Evolutionary conservation across 257 asterid species (phyloP), one percentile per base, ranked within the genome.

Genomic region (Henckelia pumila): DNA sequence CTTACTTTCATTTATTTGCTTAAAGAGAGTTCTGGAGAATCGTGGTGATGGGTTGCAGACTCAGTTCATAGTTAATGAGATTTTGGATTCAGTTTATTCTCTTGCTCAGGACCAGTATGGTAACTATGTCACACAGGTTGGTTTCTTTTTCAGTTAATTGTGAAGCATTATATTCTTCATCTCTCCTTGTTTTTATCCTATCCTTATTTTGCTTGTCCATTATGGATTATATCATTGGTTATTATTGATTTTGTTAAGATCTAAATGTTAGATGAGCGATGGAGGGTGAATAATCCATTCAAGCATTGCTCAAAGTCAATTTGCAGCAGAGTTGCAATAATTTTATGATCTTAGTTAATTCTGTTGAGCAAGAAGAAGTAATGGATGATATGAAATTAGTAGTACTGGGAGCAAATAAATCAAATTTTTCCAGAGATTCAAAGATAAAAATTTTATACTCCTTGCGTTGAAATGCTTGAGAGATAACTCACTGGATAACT

Each of bases 91-190:
- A 44, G 85, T 86, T 65, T 77, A 76, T 74, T 85, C 78, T 73
- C 93, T 90, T 63, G 97, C 95, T 71, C 97, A 88, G 53, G 94
- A 90, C 76, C 97, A 90, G 80, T 88, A 90, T 63, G 97, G 95
- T 63, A 90, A 90, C 72, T 90, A 90, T 71, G 97, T 90, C 64
- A 82, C 87, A 40, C 97, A 90, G 95, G 97, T 85, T 29, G 77
- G 69, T 59, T 69, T 75, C 40, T 53, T 37, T 65, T 61, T 8
- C 44, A 50, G 50, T 52, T 40, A 28, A 11, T 37, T 37, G 49
- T 37, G 16, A 11, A 37, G 17, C 49, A 37, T 7, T 37, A 9
- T 37, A n/a, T 37, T 37, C 49, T 37, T 37, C 49, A 9, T 37
- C 49, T 7, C 10, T 3, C 17, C 16, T 5, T 37, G 16, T 37